Evolutionary conservation across 2,329 filamentous ascomycete species (phyloP), one percentile per base, ranked within the genome.

Genomic region (Colletotrichum limetticola): DNA sequence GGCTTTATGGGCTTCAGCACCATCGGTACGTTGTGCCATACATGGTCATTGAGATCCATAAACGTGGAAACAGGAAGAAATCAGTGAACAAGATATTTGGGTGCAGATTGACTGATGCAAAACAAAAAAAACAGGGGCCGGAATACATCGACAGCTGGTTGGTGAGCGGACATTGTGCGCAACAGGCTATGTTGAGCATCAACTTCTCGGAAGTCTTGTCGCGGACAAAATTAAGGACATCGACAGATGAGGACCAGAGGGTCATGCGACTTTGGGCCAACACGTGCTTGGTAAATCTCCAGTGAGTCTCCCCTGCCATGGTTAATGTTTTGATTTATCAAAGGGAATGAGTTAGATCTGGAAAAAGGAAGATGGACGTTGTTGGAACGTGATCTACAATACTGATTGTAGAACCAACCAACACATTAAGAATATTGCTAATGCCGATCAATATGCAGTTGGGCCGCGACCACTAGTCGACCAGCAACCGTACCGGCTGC

Each of bases 121-220:
- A 11, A 9, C 11, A n/a, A 11, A 28, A 16, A 49, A 16, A 49
- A 9, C 56, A 73, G 71, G 68, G 67, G 9, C 74, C 77, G 1
- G 83, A 85, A 58, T 85, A 85, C 57, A 79, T 85, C 26, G 83
- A 85, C 58, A 85, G 83, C 61, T 85, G 83, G 83, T 75, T 85
- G 12, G 74, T 85, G 55, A 84, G 81, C 2, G 83, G 83, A 0
- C 83, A 84, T 59, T 85, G 83, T 52, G 82, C 80, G 0, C 82
- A 85, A 65, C 83, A 85, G 67, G 82, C 83, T 1, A 85, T 85
- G 82, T 74, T 85, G 11, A 83, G 82, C 62, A 84, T 84, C 52
- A 82, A 80, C 58, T 85, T 85, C 59, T 84, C 83, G 1, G 82
- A 81, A 55, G 82, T 85, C 26, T 77, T 83, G n/a, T 77, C 76